Base-by-base conservation (phyloP, 208 protist species). In the Sergeia podlipaevii region DNA sequence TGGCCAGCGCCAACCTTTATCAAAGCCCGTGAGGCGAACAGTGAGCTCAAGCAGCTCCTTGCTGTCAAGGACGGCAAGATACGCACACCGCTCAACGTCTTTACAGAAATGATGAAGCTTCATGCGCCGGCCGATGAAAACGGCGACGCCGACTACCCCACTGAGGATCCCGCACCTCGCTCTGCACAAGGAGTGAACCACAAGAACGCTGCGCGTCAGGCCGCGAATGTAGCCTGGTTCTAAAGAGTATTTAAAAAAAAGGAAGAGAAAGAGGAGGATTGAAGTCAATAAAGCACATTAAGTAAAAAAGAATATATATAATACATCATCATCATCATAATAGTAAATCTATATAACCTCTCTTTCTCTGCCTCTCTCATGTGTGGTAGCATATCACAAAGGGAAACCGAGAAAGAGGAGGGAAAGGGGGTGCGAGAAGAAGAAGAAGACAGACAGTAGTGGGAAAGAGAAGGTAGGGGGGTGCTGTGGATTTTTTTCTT, bases 11-110 rank as follows among this genome's bases (percentile, higher is more conserved):
- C 79, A 4, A 61, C 33, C 33, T 88, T 84, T 63, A 27, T 81
- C n/a, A 52, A 72, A 32, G 52, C 64, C 24, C 79, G 79, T 37
- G 53, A 48, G 15, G 54, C 48, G 36, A 73, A 78, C 57, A n/a
- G 34, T 15, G 68, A 74, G 24, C 60, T 91, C 11, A 70, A 61
- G 51, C 41, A 67, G n/a, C 74, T 88, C 32, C 74, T 76, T 2
- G 70, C 74, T 21, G 59, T 84, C 26, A 85, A 74, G 66, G 84
- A 87, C 43, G 70, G 69, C 2, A 43, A 52, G n/a, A 37, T 89
- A 46, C 82, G 80, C 52, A 91, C 83, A 0, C 87, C 87, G 36
- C 68, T 94, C 20, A 56, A 75, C 45, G 87, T 94, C 8, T 90
- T 94, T 45, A 60, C 80, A 29, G 78, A 87, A 43, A 29, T 94